Evolutionary conservation across 2,329 filamentous ascomycete species (phyloP).

Genomic region (Periconia sp.): DNA sequence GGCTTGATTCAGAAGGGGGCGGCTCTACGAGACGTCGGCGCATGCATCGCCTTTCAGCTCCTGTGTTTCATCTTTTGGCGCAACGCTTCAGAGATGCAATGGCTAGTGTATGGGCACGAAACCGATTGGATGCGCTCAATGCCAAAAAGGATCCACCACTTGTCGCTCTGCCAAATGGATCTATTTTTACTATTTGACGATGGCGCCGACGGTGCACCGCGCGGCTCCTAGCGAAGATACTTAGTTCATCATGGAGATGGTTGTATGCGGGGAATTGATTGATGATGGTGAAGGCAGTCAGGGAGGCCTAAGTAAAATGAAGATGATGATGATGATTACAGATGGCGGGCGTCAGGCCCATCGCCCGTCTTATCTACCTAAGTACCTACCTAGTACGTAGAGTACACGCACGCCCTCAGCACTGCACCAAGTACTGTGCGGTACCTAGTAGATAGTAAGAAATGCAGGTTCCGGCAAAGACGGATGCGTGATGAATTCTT

Average conservation of each 20-base stretch:
- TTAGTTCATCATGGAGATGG: too few relatives aligned
- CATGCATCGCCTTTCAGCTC: not conserved
- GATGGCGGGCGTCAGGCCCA: not conserved
- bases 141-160: not conserved
- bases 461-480: too few relatives aligned
- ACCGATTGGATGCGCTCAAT: conserved; percentile 9
- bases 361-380: not conserved
- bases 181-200: not conserved
- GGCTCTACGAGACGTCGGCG: not conserved
- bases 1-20: not conserved
- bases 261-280: too few relatives aligned
- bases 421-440: too few relatives aligned
- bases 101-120: conserved; percentile 2
- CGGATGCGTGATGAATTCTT: too few relatives aligned
- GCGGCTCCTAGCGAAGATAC: conserved; percentile 12
- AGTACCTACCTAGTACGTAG: not conserved
- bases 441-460: too few relatives aligned
- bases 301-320: not conserved
- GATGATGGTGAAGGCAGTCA: not conserved
- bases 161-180: not conserved
- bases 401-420: too few relatives aligned
- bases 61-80: conserved; percentile 17
- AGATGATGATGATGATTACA: not conserved
- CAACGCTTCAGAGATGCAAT: conserved; percentile 7
- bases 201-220: conserved; percentile 2